Evolutionary conservation across 495 filamentous ascomycete species (phyloP).

Genomic region (Aspergillus baeticus): DNA sequence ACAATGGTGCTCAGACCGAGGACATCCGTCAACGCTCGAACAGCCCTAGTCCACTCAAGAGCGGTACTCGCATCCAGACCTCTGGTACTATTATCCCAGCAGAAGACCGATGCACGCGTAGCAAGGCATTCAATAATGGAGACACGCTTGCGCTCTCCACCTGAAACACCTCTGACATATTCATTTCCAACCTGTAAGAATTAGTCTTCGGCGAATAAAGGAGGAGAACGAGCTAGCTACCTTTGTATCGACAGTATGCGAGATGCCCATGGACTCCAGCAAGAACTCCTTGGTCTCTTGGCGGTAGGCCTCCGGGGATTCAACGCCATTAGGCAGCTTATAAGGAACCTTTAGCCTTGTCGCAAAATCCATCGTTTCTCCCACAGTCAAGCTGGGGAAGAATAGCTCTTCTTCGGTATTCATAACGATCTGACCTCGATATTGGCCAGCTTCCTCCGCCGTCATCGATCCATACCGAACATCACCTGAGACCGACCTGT

Average conservation of each 20-base stretch:
- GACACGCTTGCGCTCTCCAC: conserved; percentile 65
- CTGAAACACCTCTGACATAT: conserved; percentile 78
- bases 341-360: conserved; percentile 38
- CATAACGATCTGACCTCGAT: conserved; percentile 65
- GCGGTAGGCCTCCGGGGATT: conserved; percentile 48
- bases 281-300: conserved; percentile 62
- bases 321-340: conserved; percentile 32
- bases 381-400: conserved; percentile 61
- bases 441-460: conserved; percentile 51
- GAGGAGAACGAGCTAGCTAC: not conserved
- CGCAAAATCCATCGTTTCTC: conserved; percentile 66
- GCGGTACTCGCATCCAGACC: conserved; percentile 62
- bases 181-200: conserved; percentile 62
- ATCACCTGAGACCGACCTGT: conserved; percentile 51
- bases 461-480: conserved; percentile 58
- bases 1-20: conserved; percentile 45
- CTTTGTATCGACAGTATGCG: conserved; percentile 77
- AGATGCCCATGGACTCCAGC: conserved; percentile 68
- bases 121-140: conserved; percentile 66
- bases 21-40: conserved; percentile 46
- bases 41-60: conserved; percentile 48
- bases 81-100: conserved; percentile 62
- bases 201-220: not conserved
- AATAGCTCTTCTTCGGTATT: conserved; percentile 62
- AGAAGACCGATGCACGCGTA: conserved; percentile 57